Evolutionary conservation across 73 alveolate genomes (phyloP).

Genomic region (Paramecium sonneborni): DNA sequence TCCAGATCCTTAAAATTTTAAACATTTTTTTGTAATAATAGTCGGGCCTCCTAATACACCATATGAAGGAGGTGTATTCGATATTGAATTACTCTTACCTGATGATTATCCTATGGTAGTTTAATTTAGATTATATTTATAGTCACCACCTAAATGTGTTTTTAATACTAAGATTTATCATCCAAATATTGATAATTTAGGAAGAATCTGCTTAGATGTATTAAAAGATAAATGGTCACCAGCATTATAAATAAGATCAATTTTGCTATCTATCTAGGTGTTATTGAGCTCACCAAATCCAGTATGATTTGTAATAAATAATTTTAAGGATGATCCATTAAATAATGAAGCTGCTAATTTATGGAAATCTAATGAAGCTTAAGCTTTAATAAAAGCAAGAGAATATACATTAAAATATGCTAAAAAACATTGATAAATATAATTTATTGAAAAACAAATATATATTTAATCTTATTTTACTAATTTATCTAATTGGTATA

Average conservation of each 20-base stretch:
- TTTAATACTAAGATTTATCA: slow-evolving; percentile 94
- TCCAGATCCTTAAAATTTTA: slow-evolving; percentile 58
- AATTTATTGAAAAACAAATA: not conserved
- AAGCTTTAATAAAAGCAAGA: slow-evolving; percentile 87
- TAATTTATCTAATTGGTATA: not conserved
- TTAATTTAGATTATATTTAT: not conserved
- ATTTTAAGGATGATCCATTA: slow-evolving; percentile 86
- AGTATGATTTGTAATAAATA: not conserved
- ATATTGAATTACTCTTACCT: slow-evolving; percentile 82
- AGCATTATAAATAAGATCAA: slow-evolving; percentile 92
- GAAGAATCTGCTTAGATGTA: slow-evolving; percentile 93
- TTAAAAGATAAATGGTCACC: slow-evolving; percentile 95
- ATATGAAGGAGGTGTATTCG: slow-evolving; percentile 87
- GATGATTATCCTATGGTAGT: slow-evolving; percentile 92
- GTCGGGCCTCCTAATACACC: slow-evolving; percentile 66
- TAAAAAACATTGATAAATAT: not conserved
- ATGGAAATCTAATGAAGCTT: slow-evolving; percentile 85
- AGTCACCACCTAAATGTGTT: slow-evolving; percentile 89
- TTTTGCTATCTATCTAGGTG: slow-evolving; percentile 84
- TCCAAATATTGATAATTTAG: slow-evolving; percentile 92
- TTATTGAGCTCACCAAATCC: slow-evolving; percentile 89
- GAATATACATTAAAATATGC: slow-evolving; percentile 87
- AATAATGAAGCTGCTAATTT: slow-evolving; percentile 86
- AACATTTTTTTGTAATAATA: slow-evolving; percentile 60
- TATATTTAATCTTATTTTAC: not conserved